Base-by-base conservation (phyloP, 2,329 filamentous ascomycete genomes). In the Fusarium sambucinum region DNA sequence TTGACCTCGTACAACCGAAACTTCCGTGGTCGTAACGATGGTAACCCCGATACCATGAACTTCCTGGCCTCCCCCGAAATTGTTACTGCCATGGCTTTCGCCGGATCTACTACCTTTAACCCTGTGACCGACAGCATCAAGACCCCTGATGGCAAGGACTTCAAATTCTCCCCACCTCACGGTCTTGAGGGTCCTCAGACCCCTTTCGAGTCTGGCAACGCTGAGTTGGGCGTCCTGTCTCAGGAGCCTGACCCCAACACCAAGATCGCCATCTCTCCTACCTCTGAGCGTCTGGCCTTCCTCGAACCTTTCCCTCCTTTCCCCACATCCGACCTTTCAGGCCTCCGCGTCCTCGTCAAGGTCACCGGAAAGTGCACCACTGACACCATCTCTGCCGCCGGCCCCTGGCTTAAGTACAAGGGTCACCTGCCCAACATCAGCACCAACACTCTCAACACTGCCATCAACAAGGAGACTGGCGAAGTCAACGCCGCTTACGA, bases 391-490 rank as follows among this genome's bases (percentile, higher is more conserved):
- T 97, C 94, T 23, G 94, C 94, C 6, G 94, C 94, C 2, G 94
- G 94, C 4, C 94, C 94, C 14, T 97, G 94, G 94, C 88, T 99
- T 72, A 98, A 98, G 82, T 99, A 98, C 89, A 98, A 98, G 86
- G 96, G 96, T 67, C 96, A 99, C 81, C 88, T 99, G 67, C 93
- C 96, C 79, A 99, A 99, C 85, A 99, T 99, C 80, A 92, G 90
- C 73, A 93, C 93, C 77, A 99, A 99, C 87, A 99, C 96, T 4
- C 89, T 99, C 70, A 97, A 97, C 81, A 96, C 94, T 55, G 96
- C 96, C 63, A 86, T 94, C 77, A 97, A 97, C 80, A 94, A 92
- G 42, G 93, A 92, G 66, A 99, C 95, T 0, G 92, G 91, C 72
- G 94, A 97, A 80, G 94, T 96, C 69, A 98, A 98, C 80, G 90